These are phyloP conservation scores for Xerophyta viscosa DNA, from an alignment of 106 monocot species.

Conservation along the genomic window DNA sequence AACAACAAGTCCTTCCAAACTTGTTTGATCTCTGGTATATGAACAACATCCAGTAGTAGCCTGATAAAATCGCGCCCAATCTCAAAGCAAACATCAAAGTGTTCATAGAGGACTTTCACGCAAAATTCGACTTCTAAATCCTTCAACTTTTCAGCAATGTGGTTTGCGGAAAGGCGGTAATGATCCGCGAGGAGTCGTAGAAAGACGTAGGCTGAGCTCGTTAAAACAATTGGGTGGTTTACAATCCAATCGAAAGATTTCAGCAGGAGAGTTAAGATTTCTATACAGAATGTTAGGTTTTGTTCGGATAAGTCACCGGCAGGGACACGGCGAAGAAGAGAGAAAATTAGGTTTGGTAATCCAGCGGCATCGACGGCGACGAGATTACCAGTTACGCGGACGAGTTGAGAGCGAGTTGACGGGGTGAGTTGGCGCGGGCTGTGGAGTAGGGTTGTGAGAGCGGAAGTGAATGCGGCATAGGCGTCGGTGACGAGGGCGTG, in stretches of 20 bases:
- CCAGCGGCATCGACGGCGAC: conserved; percentile 21
- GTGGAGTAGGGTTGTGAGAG: conserved; percentile 31
- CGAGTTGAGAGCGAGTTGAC: conserved; percentile 35
- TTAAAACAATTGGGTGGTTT: conserved; percentile 35
- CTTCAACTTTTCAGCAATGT: conserved; percentile 37
- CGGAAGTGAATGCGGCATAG: conserved; percentile 45
- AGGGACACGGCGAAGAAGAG: conserved; percentile 42
- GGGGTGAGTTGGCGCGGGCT: conserved; percentile 24
- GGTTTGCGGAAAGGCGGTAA: conserved; percentile 29
- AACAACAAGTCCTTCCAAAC: conserved; percentile 62
- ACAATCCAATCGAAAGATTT: conserved; percentile 43
- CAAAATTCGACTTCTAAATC: conserved; percentile 53
- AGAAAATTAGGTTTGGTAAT: conserved; percentile 23
- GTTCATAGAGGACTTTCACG: conserved; percentile 37
- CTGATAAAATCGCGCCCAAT: conserved; percentile 76
- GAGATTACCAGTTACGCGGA: conserved; percentile 26
- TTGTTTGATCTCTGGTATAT: conserved; percentile 53
- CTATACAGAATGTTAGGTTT: conserved; percentile 36
- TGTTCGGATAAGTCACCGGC: conserved; percentile 44
- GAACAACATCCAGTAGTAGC: conserved; percentile 54
- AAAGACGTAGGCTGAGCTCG: conserved; percentile 36
- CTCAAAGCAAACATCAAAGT: conserved; percentile 40
- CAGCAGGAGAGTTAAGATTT: conserved; percentile 24
- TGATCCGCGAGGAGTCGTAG: conserved; percentile 71
- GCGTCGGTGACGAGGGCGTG: conserved; percentile 51